Percentiles rank a stretch among this genome's conserved stretches.
Evolutionary conservation across 2,329 filamentous ascomycete species (phyloP).

Genomic region (Arthrobotrys musiformis): DNA sequence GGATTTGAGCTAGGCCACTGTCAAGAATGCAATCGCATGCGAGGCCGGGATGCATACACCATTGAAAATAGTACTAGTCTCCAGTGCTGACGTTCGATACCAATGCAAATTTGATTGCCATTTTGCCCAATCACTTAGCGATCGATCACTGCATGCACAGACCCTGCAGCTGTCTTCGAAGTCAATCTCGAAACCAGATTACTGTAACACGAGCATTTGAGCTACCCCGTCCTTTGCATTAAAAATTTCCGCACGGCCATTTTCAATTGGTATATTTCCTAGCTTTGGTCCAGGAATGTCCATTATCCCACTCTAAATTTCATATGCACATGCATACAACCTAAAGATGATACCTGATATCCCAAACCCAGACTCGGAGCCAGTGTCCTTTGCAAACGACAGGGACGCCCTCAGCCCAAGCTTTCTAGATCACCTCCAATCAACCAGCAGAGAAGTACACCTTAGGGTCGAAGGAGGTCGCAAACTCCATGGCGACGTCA

Average conservation of each 20-base stretch:
- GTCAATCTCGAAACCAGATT: neutral
- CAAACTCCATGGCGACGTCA: conserved; percentile 15
- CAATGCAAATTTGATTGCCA: no score
- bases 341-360: conserved; percentile 6
- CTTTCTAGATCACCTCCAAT: neutral
- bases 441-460: neutral
- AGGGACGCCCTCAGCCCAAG: neutral
- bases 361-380: neutral
- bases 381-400: neutral
- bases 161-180: no score
- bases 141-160: no score
- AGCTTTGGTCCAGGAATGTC: neutral
- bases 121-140: no score
- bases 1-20: no score
- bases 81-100: no score
- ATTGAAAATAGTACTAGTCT: no score
- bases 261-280: neutral
- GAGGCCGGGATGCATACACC: no score
- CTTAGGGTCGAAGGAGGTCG: conserved; percentile 24
- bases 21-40: no score
- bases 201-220: neutral
- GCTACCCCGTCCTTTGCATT: no score
- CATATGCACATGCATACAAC: neutral
- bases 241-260: neutral
- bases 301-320: no score